Base-by-base conservation (phyloP, 2,329 filamentous ascomycete genomes). In the Verticillium longisporum region DNA sequence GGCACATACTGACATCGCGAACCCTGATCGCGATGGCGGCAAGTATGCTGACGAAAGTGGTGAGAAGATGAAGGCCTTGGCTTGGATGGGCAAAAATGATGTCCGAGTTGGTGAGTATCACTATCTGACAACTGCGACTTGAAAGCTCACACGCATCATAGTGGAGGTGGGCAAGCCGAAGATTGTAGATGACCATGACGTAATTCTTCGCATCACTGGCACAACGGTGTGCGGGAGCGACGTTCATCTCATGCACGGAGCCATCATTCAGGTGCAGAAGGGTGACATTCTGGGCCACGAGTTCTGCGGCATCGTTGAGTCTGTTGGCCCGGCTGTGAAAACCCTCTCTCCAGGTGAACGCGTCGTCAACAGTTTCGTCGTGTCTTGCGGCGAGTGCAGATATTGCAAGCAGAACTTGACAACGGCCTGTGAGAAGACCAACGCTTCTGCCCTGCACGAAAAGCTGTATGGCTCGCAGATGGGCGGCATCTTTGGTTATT, bases 351-450 rank as follows among this genome's bases (percentile, higher is more conserved):
- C 78, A 6, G 88, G 88, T 13, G 82, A 86, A 66, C 80, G 92
- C 34, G 92, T 95, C 18, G 92, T 96, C 1, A 91, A 89, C 0
- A 90, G 87, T 11, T 96, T 96, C 78, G 91, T 94, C 73, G 95
- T 96, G 69, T 90, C 91, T 0, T 87, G 84, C 63, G 83, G 83
- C 7, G 76, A 78, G 54, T 96, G 92, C 77, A 88, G 85, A 74
- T 93, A 87, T 73, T 96, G 92, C 78, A 82, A 88, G 66, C 83
- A 90, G 75, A 91, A 92, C 73, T 79, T 91, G 1, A 90, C 87
- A 0, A 92, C 88, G n/a, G 88, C 91, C 68, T 96, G 91, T 72
- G 90, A 92, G 69, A 85, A 80, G 73, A 96, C 91, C 0, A 95
- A 92, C 72, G 77, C 86, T 50, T 95, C 91, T 72, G 87, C 82